Evolutionary conservation across 2,329 filamentous ascomycete species (phyloP).

Genomic region (Tolypocladium ophioglossoides): DNA sequence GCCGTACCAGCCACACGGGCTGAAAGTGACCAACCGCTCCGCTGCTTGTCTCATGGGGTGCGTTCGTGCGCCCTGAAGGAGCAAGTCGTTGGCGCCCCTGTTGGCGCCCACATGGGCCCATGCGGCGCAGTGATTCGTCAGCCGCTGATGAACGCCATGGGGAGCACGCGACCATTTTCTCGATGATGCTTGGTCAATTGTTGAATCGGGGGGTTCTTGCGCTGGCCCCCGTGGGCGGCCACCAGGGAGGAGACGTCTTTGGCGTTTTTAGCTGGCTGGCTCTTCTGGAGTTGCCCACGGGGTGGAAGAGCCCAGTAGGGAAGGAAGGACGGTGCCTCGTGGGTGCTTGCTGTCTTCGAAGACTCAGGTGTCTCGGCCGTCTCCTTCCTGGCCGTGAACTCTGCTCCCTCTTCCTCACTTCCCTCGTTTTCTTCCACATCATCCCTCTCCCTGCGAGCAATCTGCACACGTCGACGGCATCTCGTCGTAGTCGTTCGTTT

Average conservation of each 20-base stretch:
- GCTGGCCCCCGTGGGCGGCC: neutral
- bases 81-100: neutral
- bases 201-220: neutral
- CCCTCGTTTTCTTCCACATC: no score
- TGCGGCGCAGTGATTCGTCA: conserved; percentile 22
- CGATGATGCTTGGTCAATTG: conserved; percentile 32
- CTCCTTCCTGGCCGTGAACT: neutral
- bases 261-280: neutral
- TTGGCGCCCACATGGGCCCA: conserved; percentile 20
- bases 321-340: neutral
- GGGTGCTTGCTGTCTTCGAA: neutral
- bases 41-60: no score
- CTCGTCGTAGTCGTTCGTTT: neutral
- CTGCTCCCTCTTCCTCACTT: neutral
- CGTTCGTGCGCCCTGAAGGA: neutral
- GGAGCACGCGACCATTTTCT: conserved; percentile 33
- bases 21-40: no score
- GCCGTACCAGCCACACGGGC: no score
- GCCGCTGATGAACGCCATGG: conserved; percentile 5
- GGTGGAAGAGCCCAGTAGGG: neutral
- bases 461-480: neutral
- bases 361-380: neutral
- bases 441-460: neutral
- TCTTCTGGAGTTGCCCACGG: neutral
- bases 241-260: neutral